A percentile compares a stretch with the other conserved stretches of the same genome.
These are phyloP conservation scores for Pseudevernia furfuracea DNA, from an alignment of 495 filamentous ascomycete species.

Conservation along the genomic window DNA sequence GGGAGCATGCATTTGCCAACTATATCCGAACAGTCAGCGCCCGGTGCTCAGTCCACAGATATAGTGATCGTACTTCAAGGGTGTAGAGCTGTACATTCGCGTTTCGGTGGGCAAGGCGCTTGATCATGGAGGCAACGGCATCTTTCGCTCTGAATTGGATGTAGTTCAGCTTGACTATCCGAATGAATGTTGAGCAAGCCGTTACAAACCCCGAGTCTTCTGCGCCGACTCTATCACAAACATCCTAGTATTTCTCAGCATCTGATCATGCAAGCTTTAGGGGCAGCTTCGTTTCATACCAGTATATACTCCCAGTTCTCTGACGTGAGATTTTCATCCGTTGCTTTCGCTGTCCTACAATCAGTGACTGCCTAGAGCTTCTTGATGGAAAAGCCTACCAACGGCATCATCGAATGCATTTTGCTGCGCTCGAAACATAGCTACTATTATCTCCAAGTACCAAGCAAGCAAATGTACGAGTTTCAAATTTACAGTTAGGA, in stretches of 20 bases:
- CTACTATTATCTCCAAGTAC: background rate
- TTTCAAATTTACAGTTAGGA: background rate
- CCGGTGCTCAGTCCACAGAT: background rate
- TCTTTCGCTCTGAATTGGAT: constrained; percentile 65
- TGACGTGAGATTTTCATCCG: constrained; percentile 93
- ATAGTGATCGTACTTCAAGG: constrained; percentile 58
- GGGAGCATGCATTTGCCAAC: constrained; percentile 86
- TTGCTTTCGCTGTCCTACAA: constrained; percentile 75
- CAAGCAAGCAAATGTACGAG: background rate
- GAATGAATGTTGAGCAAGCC: background rate
- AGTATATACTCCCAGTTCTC: constrained; percentile 99
- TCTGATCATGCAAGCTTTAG: background rate
- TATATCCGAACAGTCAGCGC: constrained; percentile 25
- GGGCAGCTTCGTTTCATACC: constrained; percentile 34
- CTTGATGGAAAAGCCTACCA: constrained; percentile 44
- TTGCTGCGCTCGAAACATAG: constrained; percentile 73
- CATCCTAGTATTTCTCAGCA: constrained; percentile 50
- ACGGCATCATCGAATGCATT: constrained; percentile 77
- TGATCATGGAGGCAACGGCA: constrained; percentile 89
- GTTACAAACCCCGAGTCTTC: constrained; percentile 54
- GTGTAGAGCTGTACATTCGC: constrained; percentile 99
- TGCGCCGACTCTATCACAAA: constrained; percentile 80
- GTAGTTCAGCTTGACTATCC: no score
- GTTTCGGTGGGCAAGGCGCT: constrained; percentile 90
- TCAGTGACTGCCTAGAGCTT: constrained; percentile 18